Evolutionary conservation across 352 stramenopile genomes (phyloP).

Genomic region (Phytophthora tubulina): DNA sequence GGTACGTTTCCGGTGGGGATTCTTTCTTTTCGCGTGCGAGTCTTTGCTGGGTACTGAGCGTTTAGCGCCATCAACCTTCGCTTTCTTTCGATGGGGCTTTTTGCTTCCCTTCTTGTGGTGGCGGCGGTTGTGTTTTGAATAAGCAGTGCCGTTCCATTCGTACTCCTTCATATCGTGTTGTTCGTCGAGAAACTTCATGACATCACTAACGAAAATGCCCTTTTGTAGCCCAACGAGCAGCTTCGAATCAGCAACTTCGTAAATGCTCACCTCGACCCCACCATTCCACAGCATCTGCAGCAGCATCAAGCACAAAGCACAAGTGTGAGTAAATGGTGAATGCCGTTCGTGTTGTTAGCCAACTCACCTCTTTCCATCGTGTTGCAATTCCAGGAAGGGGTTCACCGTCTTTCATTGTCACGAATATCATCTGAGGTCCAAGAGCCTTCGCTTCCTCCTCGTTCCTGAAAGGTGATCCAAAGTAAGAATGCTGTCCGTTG

Average conservation of each 20-base stretch:
- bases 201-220: conserved; percentile 56
- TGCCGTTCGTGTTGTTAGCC: neutral
- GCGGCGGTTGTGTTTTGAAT: conserved; percentile 25
- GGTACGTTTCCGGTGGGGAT: neutral
- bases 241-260: conserved; percentile 67
- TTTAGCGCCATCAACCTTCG: conserved; percentile 2
- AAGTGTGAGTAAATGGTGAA: conserved; percentile 8
- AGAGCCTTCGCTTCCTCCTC: conserved; percentile 54
- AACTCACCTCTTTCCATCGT: conserved; percentile 76
- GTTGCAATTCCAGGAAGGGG: conserved; percentile 55
- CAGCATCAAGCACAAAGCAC: neutral
- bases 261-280: conserved; percentile 73
- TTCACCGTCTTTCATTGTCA: conserved; percentile 57
- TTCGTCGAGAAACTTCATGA: conserved; percentile 59
- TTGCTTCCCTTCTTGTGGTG: conserved; percentile 27
- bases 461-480: conserved; percentile 29
- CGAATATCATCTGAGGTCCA: conserved; percentile 86
- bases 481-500: conserved; percentile 8
- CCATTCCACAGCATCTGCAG: conserved; percentile 79
- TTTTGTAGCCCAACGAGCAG: conserved; percentile 76
- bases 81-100: conserved; percentile 19
- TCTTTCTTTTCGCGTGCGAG: conserved; percentile 1
- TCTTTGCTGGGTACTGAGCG: conserved; percentile 9
- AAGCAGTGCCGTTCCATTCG: conserved; percentile 71
- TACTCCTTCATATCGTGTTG: conserved; percentile 67